Percentiles rank a stretch among this genome's conserved stretches.
These are phyloP conservation scores for Phragmites australis DNA, from an alignment of 176 grass and related monocot genomes.

Conservation along the genomic window DNA sequence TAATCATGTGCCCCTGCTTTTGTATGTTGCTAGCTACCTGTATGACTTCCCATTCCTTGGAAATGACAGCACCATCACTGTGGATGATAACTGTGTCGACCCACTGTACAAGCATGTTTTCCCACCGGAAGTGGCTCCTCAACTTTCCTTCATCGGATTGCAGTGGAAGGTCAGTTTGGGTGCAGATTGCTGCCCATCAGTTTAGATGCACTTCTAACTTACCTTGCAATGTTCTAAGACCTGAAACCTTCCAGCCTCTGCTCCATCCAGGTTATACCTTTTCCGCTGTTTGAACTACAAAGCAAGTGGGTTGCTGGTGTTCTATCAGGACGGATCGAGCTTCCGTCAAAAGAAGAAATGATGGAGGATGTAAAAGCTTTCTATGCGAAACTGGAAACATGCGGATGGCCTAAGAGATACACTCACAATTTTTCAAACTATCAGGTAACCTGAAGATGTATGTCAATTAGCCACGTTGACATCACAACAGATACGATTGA, in stretches of 20 bases:
- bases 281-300: conserved; percentile 84
- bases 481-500: background rate
- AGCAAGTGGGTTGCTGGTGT: conserved; percentile 86
- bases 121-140: conserved; percentile 50
- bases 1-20: conserved; percentile 16
- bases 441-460: conserved; percentile 53
- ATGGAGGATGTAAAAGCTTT: conserved; percentile 61
- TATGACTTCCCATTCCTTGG: conserved; percentile 72
- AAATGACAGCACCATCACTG: conserved; percentile 49
- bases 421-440: conserved; percentile 58
- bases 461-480: background rate
- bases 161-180: conserved; percentile 47
- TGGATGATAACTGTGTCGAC: conserved; percentile 69
- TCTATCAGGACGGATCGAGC: conserved; percentile 61
- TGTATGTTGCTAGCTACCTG: conserved; percentile 54
- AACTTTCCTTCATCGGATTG: conserved; percentile 66
- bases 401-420: conserved; percentile 90
- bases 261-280: conserved; percentile 61
- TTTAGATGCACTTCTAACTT: background rate
- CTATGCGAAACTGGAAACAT: conserved; percentile 40
- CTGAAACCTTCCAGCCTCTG: background rate
- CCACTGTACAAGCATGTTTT: conserved; percentile 84
- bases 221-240: background rate
- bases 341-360: conserved; percentile 73
- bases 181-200: conserved; percentile 9